Evolutionary conservation across 1,139 yeast species (phyloP), one percentile per base, ranked within the genome.

Genomic region (Blastobotrys serpentis): DNA sequence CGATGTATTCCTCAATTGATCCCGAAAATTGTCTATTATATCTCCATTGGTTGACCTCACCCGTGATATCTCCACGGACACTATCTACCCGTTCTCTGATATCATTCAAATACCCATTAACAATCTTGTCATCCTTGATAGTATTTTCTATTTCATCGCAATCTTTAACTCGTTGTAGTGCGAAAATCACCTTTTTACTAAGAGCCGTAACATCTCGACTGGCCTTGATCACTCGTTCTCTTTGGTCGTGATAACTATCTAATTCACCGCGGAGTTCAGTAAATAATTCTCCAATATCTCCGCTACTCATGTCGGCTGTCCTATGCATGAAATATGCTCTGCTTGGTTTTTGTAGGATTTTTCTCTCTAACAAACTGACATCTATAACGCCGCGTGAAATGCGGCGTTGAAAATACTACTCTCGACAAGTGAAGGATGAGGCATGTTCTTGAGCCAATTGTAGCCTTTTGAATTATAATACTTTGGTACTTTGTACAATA

Each of bases 101-200:
- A 32, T 43, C 55, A 4, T 25, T 11, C 29, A 43, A 22, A 16
- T 49, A 44, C 33, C 40, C 43, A 42, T 38, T 47, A 42, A 47
- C 48, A 23, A 43, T 42, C 23, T 23, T 23, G 44, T 34, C 44
- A 19, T 26, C 32, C 19, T 16, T 34, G 43, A 14, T 42, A 36
- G 41, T 19, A 16, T 29, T 36, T n/a, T 39, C 21, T 4, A 42
- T 34, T 10, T 44, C 48, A n/a, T 42, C 33, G 11, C 29, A 18
- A 7, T 42, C 43, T 16, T 22, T 29, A 22, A 46, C 53, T 41
- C 75, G 58, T 49, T 72, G 76, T 29, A 66, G 58, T 5, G 71
- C 64, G 52, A 72, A 72, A 40, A 72, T 71, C 34, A 71, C 56
- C 56, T 72, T 72, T 51, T 72, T 72, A 44, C 75, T 69, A 45